A percentile compares a stretch with the other conserved stretches of the same genome.
phyloP scores from a whole-genome alignment of 352 stramenopile genomes.

The Phytopythium vexans region DNA sequence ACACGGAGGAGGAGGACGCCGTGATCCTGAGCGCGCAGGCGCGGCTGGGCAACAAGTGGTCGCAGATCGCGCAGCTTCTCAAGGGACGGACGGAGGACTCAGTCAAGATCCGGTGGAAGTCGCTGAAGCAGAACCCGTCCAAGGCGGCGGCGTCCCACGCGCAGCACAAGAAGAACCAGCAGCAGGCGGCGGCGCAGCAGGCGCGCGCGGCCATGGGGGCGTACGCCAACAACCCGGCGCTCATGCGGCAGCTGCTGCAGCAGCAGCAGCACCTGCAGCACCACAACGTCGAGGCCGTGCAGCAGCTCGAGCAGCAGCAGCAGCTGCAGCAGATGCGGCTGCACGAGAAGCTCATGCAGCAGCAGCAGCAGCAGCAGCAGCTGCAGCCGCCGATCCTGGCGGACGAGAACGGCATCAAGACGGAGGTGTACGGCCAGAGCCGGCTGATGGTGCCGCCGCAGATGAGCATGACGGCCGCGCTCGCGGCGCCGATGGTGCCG shows the following conservation, averaged over 20 bases:
- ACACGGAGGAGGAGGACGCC: conserved; percentile 93
- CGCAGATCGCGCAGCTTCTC: conserved; percentile 93
- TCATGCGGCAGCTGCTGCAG: conserved; percentile 69
- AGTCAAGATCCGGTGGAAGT: conserved; percentile 94
- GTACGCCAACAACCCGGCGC: conserved; percentile 53
- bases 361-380: conserved; percentile 72
- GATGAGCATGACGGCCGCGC: conserved; percentile 6
- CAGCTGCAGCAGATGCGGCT: conserved; percentile 72
- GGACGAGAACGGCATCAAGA: conserved; percentile 34
- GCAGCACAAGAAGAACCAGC: conserved; percentile 77
- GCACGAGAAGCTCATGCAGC: conserved; percentile 61
- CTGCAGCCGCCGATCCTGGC: conserved; percentile 42
- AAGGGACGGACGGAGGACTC: conserved; percentile 90
- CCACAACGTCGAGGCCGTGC: conserved; percentile 51
- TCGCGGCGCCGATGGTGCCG: neutral
- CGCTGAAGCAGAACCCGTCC: conserved; percentile 81
- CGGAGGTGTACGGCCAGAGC: conserved; percentile 28
- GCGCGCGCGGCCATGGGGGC: conserved; percentile 33
- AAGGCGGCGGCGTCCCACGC: conserved; percentile 74
- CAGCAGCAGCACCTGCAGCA: conserved; percentile 72
- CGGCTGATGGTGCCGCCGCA: conserved; percentile 19
- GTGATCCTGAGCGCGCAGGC: conserved; percentile 90
- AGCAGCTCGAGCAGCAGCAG: conserved; percentile 71
- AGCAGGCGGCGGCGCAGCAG: conserved; percentile 42
- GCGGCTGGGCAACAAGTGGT: conserved; percentile 95